Base-by-base conservation (phyloP, 768 basidiomycete genomes). In the Pulveroboletus frians region DNA sequence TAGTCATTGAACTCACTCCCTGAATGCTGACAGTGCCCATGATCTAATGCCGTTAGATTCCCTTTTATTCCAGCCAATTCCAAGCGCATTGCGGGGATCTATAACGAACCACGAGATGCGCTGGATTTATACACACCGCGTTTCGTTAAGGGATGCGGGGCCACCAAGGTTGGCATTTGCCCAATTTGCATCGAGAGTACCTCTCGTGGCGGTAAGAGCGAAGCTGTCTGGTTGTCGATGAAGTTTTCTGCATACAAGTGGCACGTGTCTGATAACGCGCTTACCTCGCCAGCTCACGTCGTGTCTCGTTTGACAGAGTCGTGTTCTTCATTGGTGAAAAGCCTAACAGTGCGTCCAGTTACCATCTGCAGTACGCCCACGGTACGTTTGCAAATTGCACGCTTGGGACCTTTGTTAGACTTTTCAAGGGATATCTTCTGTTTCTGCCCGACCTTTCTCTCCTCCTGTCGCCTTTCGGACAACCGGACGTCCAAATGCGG, bases 171-270 rank as follows among this genome's bases (percentile, higher is more conserved):
- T 0, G 89, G 88, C 2, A 62, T 89, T 31, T 92, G 89, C 56
- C 89, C 89, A 0, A 77, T 91, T 42, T 92, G 89, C 58, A 63
- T 79, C 36, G 88, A 89, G 64, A 64, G 72, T 32, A 62, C 59
- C 4, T 69, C 68, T 18, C 76, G 88, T 9, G 85, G 85, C 1
- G 88, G 88, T 0, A 77, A 76, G 47, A 78, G 77, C 3, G 79
- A 77, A 57, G 73, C 75, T 34, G 52, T 84, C 23, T 91, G 89
- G 88, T 66, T 88, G 30, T 78, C 81, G 2, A 88, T 81, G 79
- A 89, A 89, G 56, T 83, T 85, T 59, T 85, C 83, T 13, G 88
- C 88, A 17, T 89, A 81, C 72, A 89, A 90, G 87, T 88, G 71
- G 85, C 83, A 50, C 14, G 77, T 74, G 20, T 39, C 15, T 35